Conservation (phyloP, 352 stramenopile species). For the Globisporangium emineosum region DNA sequence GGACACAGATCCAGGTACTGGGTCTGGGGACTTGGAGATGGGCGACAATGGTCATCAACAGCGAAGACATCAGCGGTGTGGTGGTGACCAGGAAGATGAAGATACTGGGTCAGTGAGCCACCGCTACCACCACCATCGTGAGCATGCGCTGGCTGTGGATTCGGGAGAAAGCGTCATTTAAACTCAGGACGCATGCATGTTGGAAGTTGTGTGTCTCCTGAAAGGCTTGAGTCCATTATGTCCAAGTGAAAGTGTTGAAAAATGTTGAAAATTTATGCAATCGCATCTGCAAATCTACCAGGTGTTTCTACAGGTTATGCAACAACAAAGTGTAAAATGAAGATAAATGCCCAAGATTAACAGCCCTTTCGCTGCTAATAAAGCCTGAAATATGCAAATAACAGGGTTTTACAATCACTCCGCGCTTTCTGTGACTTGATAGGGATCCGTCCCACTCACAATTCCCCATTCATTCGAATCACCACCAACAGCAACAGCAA, state of each 20-base stretch:
- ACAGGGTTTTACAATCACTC: not conserved
- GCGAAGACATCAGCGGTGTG: not conserved
- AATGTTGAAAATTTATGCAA: not conserved
- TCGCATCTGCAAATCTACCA: not conserved
- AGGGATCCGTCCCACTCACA: not conserved
- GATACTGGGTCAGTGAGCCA: not conserved
- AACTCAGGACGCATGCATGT: not conserved
- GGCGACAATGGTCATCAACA: not conserved
- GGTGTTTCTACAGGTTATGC: constrained; percentile 1
- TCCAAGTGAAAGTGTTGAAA: constrained; percentile 3
- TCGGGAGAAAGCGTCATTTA: not conserved
- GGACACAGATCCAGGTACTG: not conserved
- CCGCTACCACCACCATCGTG: not conserved
- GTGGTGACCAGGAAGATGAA: not conserved
- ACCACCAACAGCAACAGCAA: not conserved
- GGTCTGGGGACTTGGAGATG: not conserved
- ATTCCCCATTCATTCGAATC: not conserved
- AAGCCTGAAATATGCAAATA: not conserved
- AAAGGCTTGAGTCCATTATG: constrained; percentile 8
- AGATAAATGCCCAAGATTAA: not conserved
- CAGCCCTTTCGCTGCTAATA: no score
- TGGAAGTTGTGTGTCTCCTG: not conserved
- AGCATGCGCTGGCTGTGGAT: not conserved
- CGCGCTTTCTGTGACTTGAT: constrained; percentile 3
- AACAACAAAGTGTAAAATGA: not conserved